Evolutionary conservation across 495 filamentous ascomycete species (phyloP).

Genomic region (Neurospora hispaniola): DNA sequence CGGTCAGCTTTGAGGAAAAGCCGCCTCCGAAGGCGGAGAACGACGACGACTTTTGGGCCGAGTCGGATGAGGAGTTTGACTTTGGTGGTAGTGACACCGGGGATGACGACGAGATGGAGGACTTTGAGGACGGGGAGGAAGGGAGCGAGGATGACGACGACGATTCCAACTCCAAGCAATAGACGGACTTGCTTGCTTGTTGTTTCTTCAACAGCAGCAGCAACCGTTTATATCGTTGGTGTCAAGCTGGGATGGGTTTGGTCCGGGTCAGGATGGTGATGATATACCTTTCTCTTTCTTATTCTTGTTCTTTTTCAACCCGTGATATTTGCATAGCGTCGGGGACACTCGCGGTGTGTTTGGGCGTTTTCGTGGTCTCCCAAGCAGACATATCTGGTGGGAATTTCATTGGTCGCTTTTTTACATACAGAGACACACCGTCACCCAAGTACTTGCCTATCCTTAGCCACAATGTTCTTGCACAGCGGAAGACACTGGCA

Average conservation of each 20-base stretch:
- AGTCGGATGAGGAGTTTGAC: constrained; percentile 68
- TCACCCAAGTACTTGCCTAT: neutral
- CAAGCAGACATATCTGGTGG: neutral
- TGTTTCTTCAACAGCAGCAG: neutral
- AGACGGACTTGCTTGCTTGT: neutral
- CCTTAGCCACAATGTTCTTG: neutral
- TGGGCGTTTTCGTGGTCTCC: neutral
- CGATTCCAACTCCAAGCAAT: constrained; percentile 15
- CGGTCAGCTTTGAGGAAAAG: constrained; percentile 50
- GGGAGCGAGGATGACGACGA: constrained; percentile 33
- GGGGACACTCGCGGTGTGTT: neutral
- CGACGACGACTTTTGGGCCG: constrained; percentile 74
- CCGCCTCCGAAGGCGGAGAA: constrained; percentile 57
- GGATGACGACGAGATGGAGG: constrained; percentile 45
- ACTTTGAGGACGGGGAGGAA: constrained; percentile 39
- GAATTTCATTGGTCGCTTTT: neutral
- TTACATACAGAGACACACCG: neutral
- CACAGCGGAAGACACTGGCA: neutral
- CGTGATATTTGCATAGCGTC: constrained; percentile 23
- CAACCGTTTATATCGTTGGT: neutral
- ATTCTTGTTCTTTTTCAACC: constrained; percentile 3
- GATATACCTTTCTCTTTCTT: neutral
- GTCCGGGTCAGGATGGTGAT: neutral
- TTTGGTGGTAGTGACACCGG: constrained; percentile 65
- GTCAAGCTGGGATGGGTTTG: neutral